Evolutionary conservation across 441 rosid species (phyloP), one percentile per base, ranked within the genome.

Genomic region (Arabidopsis hybrid): DNA sequence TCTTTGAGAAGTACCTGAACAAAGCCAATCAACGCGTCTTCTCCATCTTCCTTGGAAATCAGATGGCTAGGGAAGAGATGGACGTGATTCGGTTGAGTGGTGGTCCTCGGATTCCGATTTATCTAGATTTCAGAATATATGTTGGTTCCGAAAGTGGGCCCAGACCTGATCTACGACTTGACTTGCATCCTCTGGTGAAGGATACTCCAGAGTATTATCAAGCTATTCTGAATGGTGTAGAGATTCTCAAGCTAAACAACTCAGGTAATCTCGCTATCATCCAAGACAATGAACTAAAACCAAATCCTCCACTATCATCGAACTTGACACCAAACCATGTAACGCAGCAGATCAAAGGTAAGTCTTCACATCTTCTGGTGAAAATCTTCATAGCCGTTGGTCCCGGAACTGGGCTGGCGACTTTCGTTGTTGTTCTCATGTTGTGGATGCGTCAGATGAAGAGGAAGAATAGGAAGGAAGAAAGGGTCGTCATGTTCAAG

Each of bases 201-300:
- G 5, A 4, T 40, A 11, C 1, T 40, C 45, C 45, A 11, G 12
- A 11, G 45, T 11, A 11, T 11, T 40, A 40, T 12, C 83, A 85
- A 7, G 87, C 71, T 4, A 76, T 84, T 26, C 63, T 87, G 18
- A 88, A 87, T 29, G 91, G 93, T 3, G 34, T 84, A 1, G 93
- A 88, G 75, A 77, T 86, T 49, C 80, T 85, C 61, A 88, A 86
- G 62, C 47, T 79, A 10, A 83, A 8, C 72, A 0, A 1, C 0
- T 0, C 1, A 0, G 67, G 59, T 18, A 68, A 65, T 29, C 88
- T 88, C 4, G 8, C 80, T 7, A 21, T 21, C 26, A 21, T 21
- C 26, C 26, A 21, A 21, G 26, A 21, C 26, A 21, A 21, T 21
- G 26, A 21, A 21, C 26, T 21, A 21, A 21, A 21, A 21, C 26